These are phyloP conservation scores for Mimosa pudica DNA, from an alignment of 306 rosid genomes.

Conservation along the genomic window DNA sequence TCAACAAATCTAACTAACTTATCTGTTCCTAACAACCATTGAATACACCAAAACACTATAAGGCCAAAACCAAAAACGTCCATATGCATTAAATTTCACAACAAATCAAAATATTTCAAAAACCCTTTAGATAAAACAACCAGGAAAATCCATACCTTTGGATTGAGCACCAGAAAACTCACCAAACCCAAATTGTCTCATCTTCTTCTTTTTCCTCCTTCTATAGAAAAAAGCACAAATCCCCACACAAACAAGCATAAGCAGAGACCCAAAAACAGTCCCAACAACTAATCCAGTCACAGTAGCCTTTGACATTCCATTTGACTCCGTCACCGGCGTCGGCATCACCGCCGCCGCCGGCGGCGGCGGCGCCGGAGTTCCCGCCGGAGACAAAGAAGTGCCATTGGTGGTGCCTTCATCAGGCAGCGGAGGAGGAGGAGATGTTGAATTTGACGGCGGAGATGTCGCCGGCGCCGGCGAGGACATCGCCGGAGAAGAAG, in stretches of 20 bases:
- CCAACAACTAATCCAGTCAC: slow-evolving; percentile 10
- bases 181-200: slow-evolving; percentile 5
- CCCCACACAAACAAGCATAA: slow-evolving; percentile 37
- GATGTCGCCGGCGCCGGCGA: slow-evolving; percentile 3
- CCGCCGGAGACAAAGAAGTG: neutral
- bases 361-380: neutral
- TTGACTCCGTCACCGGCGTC: neutral
- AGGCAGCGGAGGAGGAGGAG: slow-evolving; percentile 4
- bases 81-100: neutral
- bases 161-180: neutral
- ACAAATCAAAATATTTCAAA: neutral
- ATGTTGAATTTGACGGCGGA: neutral
- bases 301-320: neutral
- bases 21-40: neutral
- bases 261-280: slow-evolving; percentile 41
- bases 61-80: neutral
- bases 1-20: neutral
- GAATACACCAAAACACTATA: neutral
- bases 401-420: neutral
- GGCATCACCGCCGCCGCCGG: neutral
- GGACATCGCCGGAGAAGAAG: slow-evolving; percentile 16
- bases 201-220: slow-evolving; percentile 33
- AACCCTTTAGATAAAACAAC: neutral
- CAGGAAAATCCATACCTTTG: slow-evolving; percentile 34
- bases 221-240: slow-evolving; percentile 29